Evolutionary conservation across 2,329 filamentous ascomycete genomes (phyloP), one percentile per base, ranked within the genome.

Genomic region (Xylaria sp.): DNA sequence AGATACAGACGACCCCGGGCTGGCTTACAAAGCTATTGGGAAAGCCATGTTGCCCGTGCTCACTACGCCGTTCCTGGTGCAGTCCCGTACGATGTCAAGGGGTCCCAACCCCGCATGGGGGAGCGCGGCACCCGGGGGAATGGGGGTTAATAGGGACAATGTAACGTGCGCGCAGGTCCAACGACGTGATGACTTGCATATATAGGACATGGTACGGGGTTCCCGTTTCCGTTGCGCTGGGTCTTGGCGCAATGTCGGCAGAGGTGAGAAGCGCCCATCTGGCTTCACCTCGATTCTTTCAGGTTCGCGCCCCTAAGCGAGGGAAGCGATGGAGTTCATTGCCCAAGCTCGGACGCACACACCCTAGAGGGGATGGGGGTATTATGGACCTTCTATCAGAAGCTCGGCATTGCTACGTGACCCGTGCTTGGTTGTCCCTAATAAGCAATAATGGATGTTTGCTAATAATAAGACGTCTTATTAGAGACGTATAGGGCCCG

Each of bases 11-110:
- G 20, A 8, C 51, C 51, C 25, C 37, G 3, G 28, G 13, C 58
- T 37, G 63, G 67, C 63, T 69, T 62, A 65, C 28, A 52, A 66
- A 69, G 57, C 63, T n/a, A 69, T 69, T 65, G 52, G 63, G 37
- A 52, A 64, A 59, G 62, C 18, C 18, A 37, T 32, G 28, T 25
- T 57, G 51, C 18, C 34, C 34, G 41, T 51, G 64, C 46, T 66
- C 51, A 57, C 57, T 48, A 61, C 48, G 39, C 48, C 57, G 6
- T 37, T 39, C 46, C 34, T 15, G 20, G 51, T 15, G 59, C 7
- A 4, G 18, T 25, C n/a, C 39, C 37, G 7, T 32, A 20, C 8
- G 39, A 58, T 28, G 15, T 46, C 39, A n/a, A 18, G 8, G 32
- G 23, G 2, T n/a, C 20, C 48, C 57, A 28, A 28, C 28, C 67